phyloP scores from a whole-genome alignment of 495 filamentous ascomycete genomes.

The Neurospora sp. region DNA sequence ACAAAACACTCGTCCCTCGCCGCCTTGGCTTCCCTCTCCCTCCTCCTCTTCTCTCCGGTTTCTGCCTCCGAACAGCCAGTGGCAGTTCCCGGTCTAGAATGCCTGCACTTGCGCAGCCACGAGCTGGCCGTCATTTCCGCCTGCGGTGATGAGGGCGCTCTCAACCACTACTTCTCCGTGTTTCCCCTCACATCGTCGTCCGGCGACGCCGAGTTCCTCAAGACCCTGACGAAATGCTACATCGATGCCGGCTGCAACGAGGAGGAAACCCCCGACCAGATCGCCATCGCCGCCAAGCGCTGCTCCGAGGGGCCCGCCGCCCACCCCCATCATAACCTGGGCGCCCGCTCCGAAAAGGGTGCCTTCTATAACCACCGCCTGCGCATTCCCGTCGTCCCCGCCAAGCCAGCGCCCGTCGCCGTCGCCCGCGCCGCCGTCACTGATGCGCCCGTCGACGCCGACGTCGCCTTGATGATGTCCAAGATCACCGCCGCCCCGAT shows the following conservation, averaged over 20 bases:
- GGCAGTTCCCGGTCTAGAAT: constrained; percentile 12
- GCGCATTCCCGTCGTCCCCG: constrained; percentile 6
- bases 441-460: constrained; percentile 2
- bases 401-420: constrained; percentile 1
- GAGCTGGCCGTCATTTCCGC: constrained; percentile 21
- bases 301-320: constrained; percentile 11
- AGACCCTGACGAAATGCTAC: constrained; percentile 29
- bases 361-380: constrained; percentile 7
- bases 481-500: background rate
- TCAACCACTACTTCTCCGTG: constrained; percentile 28
- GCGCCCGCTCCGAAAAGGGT: constrained; percentile 1
- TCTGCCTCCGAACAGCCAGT: constrained; percentile 2
- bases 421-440: constrained; percentile 5
- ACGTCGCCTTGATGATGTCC: background rate
- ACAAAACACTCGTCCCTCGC: constrained; percentile 1
- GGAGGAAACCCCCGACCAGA: constrained; percentile 22
- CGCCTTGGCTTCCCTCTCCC: constrained; percentile 6
- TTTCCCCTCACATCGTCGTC: constrained; percentile 3
- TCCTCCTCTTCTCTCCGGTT: constrained; percentile 4
- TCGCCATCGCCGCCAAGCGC: constrained; percentile 19
- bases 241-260: constrained; percentile 26
- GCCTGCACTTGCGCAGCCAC: constrained; percentile 20
- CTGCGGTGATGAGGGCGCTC: constrained; percentile 27
- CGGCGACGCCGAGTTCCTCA: constrained; percentile 9
- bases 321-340: constrained; percentile 10